Percentiles rank a stretch among this genome's conserved stretches.
Evolutionary conservation across 495 filamentous ascomycete genomes (phyloP).

Genomic region (Aspergillus ostianus): DNA sequence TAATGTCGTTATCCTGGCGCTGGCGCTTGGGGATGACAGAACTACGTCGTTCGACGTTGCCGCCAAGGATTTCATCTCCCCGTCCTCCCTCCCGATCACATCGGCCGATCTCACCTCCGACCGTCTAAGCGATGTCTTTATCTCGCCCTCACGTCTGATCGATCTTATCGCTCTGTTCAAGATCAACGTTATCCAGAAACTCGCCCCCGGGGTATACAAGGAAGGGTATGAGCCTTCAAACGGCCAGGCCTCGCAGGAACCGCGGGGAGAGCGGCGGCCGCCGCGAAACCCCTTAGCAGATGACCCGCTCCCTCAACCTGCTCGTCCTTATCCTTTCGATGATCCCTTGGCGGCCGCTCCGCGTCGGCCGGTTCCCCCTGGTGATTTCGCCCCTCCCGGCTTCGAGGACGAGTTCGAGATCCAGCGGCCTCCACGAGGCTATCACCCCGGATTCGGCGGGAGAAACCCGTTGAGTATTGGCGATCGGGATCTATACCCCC

Average conservation of each 20-base stretch:
- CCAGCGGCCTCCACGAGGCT: constrained; percentile 60
- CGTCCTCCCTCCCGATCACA: constrained; percentile 55
- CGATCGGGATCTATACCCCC: constrained; percentile 82
- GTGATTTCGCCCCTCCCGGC: constrained; percentile 81
- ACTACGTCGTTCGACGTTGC: constrained; percentile 74
- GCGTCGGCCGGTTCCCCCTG: constrained; percentile 63
- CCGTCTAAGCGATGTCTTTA: constrained; percentile 68
- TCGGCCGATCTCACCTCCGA: constrained; percentile 33
- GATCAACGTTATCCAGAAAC: constrained; percentile 73
- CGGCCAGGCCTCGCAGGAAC: constrained; percentile 26
- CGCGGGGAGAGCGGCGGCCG: constrained; percentile 33
- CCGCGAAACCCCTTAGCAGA: constrained; percentile 52
- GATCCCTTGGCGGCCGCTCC: constrained; percentile 64
- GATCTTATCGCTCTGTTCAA: constrained; percentile 71
- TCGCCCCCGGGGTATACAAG: constrained; percentile 71
- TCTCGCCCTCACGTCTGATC: constrained; percentile 61
- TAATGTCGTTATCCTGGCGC: constrained; percentile 78
- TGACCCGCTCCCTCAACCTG: constrained; percentile 53
- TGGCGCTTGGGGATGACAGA: constrained; percentile 77
- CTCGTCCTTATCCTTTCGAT: constrained; percentile 63
- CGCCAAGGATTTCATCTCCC: constrained; percentile 72
- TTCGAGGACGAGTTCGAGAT: constrained; percentile 96
- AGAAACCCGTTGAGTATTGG: constrained; percentile 67
- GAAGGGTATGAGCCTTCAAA: constrained; percentile 67
- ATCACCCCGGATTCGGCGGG: constrained; percentile 44